Base-by-base conservation (phyloP, 257 asterid genomes). In the Jaltomata sinuosa region DNA sequence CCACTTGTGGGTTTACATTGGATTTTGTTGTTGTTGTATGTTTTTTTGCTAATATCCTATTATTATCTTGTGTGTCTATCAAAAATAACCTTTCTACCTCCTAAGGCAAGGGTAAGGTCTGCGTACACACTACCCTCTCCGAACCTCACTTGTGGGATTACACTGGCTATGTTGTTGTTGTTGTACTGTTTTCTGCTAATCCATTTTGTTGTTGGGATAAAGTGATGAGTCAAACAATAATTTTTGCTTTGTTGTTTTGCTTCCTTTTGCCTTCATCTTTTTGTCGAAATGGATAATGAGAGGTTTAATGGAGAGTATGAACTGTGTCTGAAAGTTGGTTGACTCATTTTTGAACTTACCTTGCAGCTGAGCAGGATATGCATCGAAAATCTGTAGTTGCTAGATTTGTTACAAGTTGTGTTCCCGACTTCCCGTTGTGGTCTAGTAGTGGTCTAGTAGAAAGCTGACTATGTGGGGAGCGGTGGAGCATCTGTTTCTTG, bases 151-250 rank as follows among this genome's bases (percentile, higher is more conserved):
- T n/a, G n/a, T n/a, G n/a, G n/a, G n/a, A n/a, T n/a, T n/a, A n/a
- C n/a, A n/a, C n/a, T n/a, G n/a, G n/a, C n/a, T n/a, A n/a, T n/a
- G n/a, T n/a, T n/a, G n/a, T n/a, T n/a, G n/a, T n/a, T n/a, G n/a
- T n/a, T n/a, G n/a, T n/a, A n/a, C n/a, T n/a, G n/a, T n/a, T n/a
- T n/a, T n/a, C n/a, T 31, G 22, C 27, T 79, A 1, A 1, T 79
- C 42, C 45, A 14, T 79, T 79, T 49, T 57, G 61, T 81, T 81
- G 53, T 61, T 40, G 42, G 45, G 9, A 34, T 69, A 45, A 65
- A 64, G 80, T 45, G 67, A 27, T 8, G n/a, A 83, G 85, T 83
- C 85, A 65, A 83, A 83, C 72, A 31, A 9, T 59, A 15, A 57
- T 38, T 76, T 59, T 40, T 49, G 19, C 67, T 72, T 32, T 54